Evolutionary conservation across 1,139 yeast species (phyloP).

Genomic region (Lodderomyces margitis): DNA sequence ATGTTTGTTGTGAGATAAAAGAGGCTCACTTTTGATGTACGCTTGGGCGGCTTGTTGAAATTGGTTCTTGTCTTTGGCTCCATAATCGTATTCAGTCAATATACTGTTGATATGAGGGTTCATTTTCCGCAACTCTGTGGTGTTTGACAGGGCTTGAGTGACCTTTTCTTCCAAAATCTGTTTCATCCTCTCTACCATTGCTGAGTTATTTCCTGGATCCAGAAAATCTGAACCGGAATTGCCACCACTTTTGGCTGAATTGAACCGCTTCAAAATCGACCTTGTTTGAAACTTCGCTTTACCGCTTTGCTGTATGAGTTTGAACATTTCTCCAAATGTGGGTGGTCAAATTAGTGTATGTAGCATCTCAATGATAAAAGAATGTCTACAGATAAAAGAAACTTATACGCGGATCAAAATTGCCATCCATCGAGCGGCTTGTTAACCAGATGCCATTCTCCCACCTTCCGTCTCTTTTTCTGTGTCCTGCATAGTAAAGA

Average conservation of each 20-base stretch:
- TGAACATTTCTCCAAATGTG: not conserved
- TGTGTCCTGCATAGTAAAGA: too few relatives aligned
- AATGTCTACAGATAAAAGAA: too few relatives aligned
- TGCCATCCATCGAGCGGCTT: not conserved
- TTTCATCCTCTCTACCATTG: constrained; percentile 24
- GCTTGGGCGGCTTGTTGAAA: constrained; percentile 15
- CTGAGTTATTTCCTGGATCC: constrained; percentile 14
- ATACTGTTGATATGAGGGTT: constrained; percentile 16
- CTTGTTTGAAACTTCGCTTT: not conserved
- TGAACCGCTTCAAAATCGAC: not conserved
- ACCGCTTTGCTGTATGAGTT: not conserved
- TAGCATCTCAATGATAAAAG: too few relatives aligned
- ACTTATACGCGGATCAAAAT: too few relatives aligned
- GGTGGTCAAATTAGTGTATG: not conserved
- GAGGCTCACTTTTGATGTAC: constrained; percentile 29
- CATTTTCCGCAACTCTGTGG: constrained; percentile 14
- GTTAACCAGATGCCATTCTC: too few relatives aligned
- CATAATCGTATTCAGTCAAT: constrained; percentile 14
- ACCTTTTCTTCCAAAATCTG: constrained; percentile 31
- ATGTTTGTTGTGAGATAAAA: constrained; percentile 40
- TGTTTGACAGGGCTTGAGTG: constrained; percentile 12
- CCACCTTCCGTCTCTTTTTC: not conserved
- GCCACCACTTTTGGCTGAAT: constrained; percentile 1
- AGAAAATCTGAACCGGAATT: not conserved
- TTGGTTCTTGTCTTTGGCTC: constrained; percentile 1